Evolutionary conservation across 495 filamentous ascomycete species (phyloP).

Genomic region (Aspergillus leporis): DNA sequence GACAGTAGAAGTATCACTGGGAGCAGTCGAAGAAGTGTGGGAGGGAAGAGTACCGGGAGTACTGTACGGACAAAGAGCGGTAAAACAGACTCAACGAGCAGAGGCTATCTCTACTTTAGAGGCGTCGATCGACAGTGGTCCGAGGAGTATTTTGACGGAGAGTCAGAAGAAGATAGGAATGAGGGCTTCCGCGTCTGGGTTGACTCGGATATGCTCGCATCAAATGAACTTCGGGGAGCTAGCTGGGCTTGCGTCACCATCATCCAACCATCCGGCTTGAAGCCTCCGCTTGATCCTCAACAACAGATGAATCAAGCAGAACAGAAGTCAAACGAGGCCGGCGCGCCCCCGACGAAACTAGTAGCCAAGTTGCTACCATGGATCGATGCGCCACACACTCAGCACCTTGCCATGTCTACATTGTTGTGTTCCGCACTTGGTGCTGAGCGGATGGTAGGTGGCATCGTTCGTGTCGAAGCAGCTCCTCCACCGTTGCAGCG

Average conservation of each 20-base stretch:
- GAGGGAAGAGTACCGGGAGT: slow-evolving; percentile 69
- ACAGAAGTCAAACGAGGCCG: slow-evolving; percentile 52
- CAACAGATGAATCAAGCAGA: slow-evolving; percentile 65
- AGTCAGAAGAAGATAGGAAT: slow-evolving; percentile 46
- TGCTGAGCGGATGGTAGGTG: slow-evolving; percentile 75
- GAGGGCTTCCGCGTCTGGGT: slow-evolving; percentile 80
- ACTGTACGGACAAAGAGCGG: slow-evolving; percentile 61
- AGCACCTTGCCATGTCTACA: slow-evolving; percentile 75
- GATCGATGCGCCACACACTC: slow-evolving; percentile 82
- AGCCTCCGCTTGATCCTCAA: slow-evolving; percentile 72
- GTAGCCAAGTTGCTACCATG: slow-evolving; percentile 75
- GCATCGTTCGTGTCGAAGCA: slow-evolving; percentile 79
- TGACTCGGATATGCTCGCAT: slow-evolving; percentile 69
- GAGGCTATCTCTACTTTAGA: slow-evolving; percentile 70
- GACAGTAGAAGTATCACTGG: slow-evolving; percentile 72
- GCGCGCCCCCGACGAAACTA: slow-evolving; percentile 65
- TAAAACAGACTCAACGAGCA: slow-evolving; percentile 57
- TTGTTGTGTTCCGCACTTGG: slow-evolving; percentile 70
- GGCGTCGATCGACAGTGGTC: slow-evolving; percentile 69
- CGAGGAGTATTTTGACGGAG: slow-evolving; percentile 71
- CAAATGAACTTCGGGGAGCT: slow-evolving; percentile 68
- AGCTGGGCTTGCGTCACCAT: slow-evolving; percentile 74
- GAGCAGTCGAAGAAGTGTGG: slow-evolving; percentile 66
- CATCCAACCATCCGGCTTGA: slow-evolving; percentile 76
- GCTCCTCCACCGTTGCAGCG: slow-evolving; percentile 61